Conservation (phyloP, 2,329 filamentous ascomycete species). For the Orbilia oligospora region DNA sequence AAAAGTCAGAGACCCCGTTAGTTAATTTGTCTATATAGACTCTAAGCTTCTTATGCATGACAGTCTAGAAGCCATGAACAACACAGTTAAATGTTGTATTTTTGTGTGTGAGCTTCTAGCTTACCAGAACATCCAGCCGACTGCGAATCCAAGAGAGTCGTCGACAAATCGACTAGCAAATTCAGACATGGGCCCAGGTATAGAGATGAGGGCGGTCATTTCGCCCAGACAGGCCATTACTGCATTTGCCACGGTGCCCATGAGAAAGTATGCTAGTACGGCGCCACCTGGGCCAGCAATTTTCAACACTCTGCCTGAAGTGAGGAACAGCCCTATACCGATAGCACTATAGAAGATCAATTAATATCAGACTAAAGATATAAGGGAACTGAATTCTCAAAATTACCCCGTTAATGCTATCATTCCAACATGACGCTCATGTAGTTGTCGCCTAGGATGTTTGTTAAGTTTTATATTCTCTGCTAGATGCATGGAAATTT, state of each 20-base stretch:
- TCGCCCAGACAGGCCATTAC: constrained; percentile 66
- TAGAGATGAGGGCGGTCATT: constrained; percentile 68
- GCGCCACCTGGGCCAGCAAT: constrained; percentile 67
- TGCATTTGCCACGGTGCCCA: constrained; percentile 67
- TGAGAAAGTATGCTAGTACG: constrained; percentile 66
- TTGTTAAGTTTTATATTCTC: constrained; percentile 7
- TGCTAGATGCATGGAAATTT: neutral
- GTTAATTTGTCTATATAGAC: neutral
- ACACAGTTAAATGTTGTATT: constrained; percentile 47
- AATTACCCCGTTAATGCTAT: constrained; percentile 66
- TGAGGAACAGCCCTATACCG: constrained; percentile 67
- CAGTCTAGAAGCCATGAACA: neutral
- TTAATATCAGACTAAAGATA: neutral
- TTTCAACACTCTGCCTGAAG: constrained; percentile 67
- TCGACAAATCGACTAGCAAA: constrained; percentile 68
- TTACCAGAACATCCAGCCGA: constrained; percentile 69
- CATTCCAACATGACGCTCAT: constrained; percentile 66
- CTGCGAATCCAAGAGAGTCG: constrained; percentile 69
- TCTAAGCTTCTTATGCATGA: neutral
- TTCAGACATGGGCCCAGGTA: constrained; percentile 68
- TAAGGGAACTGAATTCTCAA: neutral
- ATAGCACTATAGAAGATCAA: constrained; percentile 53
- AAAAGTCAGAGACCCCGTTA: neutral
- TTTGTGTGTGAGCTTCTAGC: constrained; percentile 34
- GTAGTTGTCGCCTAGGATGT: constrained; percentile 56